Percentiles rank a stretch among this genome's conserved stretches.
Evolutionary conservation across 768 basidiomycete genomes (phyloP).

Genomic region (Hebeloma cylindrosporum): DNA sequence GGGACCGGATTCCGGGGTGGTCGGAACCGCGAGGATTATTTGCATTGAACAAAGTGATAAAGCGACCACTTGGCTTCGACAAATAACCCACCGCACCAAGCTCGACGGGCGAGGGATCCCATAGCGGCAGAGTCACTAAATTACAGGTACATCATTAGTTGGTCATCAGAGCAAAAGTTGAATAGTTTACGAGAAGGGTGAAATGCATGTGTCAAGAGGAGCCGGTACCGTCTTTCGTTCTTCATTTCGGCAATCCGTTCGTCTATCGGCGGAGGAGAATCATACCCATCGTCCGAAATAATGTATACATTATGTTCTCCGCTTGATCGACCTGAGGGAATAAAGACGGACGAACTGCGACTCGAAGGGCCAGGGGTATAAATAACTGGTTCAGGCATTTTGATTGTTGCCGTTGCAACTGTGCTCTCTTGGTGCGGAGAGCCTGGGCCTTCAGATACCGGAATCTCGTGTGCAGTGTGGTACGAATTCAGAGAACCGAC

Average conservation of each 20-base stretch:
- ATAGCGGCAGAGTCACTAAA: constrained; percentile 66
- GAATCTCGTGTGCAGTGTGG: not conserved
- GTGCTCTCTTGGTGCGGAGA: constrained; percentile 34
- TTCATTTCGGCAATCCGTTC: constrained; percentile 40
- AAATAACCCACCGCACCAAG: constrained; percentile 83
- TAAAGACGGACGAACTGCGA: constrained; percentile 22
- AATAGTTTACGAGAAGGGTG: constrained; percentile 61
- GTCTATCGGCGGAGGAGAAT: constrained; percentile 44
- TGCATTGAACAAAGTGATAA: constrained; percentile 77
- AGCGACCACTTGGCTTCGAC: constrained; percentile 61
- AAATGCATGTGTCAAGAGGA: constrained; percentile 65
- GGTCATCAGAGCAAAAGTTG: not conserved
- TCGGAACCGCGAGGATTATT: constrained; percentile 49
- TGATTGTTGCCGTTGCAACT: constrained; percentile 29
- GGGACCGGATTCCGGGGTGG: constrained; percentile 39
- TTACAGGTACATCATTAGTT: constrained; percentile 6
- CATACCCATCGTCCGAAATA: constrained; percentile 34
- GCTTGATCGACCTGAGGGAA: constrained; percentile 7
- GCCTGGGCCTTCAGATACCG: not conserved
- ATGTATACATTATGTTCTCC: constrained; percentile 15
- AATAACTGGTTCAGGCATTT: constrained; percentile 39
- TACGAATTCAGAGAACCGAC: constrained; percentile 6
- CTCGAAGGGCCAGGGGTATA: constrained; percentile 34
- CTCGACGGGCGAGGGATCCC: constrained; percentile 62
- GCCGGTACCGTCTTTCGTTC: constrained; percentile 68